Evolutionary conservation across 192 early-diverging fungal species (phyloP).

Genomic region (Coemansia umbellata): DNA sequence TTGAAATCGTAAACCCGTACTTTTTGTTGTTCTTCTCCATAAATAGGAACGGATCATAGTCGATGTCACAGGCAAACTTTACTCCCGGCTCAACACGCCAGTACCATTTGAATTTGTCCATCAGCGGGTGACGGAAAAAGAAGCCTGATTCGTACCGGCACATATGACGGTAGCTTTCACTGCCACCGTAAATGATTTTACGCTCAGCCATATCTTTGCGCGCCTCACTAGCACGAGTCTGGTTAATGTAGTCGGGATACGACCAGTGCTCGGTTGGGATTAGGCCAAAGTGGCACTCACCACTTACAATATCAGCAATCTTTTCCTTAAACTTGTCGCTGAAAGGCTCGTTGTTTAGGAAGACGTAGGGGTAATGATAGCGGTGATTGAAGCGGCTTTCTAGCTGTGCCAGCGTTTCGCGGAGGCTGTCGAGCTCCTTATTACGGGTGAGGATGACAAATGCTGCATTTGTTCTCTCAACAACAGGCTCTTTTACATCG

Average conservation of each 20-base stretch:
- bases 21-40: conserved; percentile 70
- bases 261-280: conserved; percentile 71
- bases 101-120: conserved; percentile 70
- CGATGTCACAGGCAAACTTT: conserved; percentile 73
- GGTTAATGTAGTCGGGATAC: conserved; percentile 68
- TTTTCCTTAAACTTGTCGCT: conserved; percentile 62
- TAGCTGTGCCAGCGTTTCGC: conserved; percentile 62
- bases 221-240: conserved; percentile 56
- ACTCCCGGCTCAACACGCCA: conserved; percentile 85
- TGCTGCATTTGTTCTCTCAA: conserved; percentile 56
- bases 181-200: conserved; percentile 59
- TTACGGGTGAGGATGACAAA: conserved; percentile 75
- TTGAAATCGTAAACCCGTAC: conserved; percentile 73
- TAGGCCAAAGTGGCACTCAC: conserved; percentile 52
- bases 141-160: conserved; percentile 71
- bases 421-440: conserved; percentile 61
- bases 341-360: conserved; percentile 77
- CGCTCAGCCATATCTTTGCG: conserved; percentile 54
- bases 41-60: conserved; percentile 73
- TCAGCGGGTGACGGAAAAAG: conserved; percentile 69
- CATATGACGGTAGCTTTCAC: conserved; percentile 66
- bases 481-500: background rate
- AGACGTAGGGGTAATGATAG: conserved; percentile 80
- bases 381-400: conserved; percentile 70
- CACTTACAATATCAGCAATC: conserved; percentile 39